Evolutionary conservation across 805 yeast species (phyloP), one percentile per base, ranked within the genome.

Genomic region (Millerozyma miso): DNA sequence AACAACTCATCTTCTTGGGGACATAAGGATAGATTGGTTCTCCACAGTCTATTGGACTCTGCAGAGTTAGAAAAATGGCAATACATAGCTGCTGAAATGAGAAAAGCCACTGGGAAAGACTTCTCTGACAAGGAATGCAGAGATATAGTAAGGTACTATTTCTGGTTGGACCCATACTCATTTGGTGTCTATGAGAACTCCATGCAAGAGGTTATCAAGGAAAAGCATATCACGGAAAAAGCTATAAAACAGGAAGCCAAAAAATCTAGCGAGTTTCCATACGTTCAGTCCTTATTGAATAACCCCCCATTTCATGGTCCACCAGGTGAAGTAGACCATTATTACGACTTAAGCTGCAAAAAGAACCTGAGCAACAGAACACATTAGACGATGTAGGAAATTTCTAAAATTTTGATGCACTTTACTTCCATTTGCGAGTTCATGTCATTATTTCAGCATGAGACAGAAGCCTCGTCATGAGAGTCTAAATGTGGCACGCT

Each of bases 21-120:
- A 7, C 52, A 66, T 1, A 78, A 76, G 13, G 88, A 83, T 58
- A 72, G 77, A 5, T 45, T 60, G 20, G 67, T 69, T 16, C 62
- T 85, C 33, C 80, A 75, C 51, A 56, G 56, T 14, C 50, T 80
- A n/a, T 60, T 84, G 6, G 90, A 85, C 54, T 81, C 76, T 35
- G 88, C 84, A 1, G 91, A 85, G 53, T 49, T 76, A 34, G 88
- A 81, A 45, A 85, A 85, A 54, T 81, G 88, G 85, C 66, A 71
- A 38, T 81, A 69, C 52, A 69, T 85, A n/a, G 71, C 86, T 12
- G 63, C 71, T 32, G 89, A 85, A 53, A 67, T 85, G 43, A 72
- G 76, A 41, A 77, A 80, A 47, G 66, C 68, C 17, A 73, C 78
- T 1, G 79, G 80, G 15, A 77, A 76, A 50, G 53, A 60, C 37